Evolutionary conservation across 2,329 filamentous ascomycete genomes (phyloP), one percentile per base, ranked within the genome.

Genomic region (Fusarium papillatum): DNA sequence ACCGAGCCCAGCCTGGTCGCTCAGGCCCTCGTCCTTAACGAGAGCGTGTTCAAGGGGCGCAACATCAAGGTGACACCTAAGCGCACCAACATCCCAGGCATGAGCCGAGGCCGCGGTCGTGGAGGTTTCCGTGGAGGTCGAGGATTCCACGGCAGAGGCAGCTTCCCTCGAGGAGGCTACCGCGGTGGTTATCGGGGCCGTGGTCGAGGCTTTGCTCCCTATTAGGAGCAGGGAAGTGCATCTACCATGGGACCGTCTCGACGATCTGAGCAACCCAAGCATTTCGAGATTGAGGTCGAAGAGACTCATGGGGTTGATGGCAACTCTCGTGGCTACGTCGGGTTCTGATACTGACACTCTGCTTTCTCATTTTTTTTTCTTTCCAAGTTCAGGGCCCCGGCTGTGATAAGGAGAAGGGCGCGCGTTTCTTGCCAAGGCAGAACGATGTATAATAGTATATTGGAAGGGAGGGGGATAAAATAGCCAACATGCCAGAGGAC

Each of bases 51-150:
- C 87, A 95, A 97, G 81, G 96, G 95, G 74, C 92, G 97, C 81
- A 97, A 97, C 84, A 92, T 99, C 84, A 99, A 99, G 92, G 97
- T 98, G 82, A 87, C 87, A 11, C 96, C 97, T 39, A 99, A 99
- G 88, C 94, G 97, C 73, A 99, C 97, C 79, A 99, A 99, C 83
- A 88, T 99, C 65, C 97, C 97, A 2, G 97, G 97, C 72, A 96
- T 99, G 95, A 94, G 91, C 78, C 92, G 96, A 75, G 95, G 38
- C 26, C 26, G 60, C 29, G 39, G 46, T 34, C 73, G 73, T 55
- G 73, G 73, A 65, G 67, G 73, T 36, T 74, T 64, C 64, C 73
- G 73, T 77, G 85, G 88, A 17, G 87, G 90, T 63, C 85, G 90
- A 76, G 87, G 90, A 64, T 86, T 87, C 67, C 84, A 84, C 68